A percentile compares a stretch with the other conserved stretches of the same genome.
These are phyloP conservation scores for Rutstroemia sp. DNA, from an alignment of 2,329 filamentous ascomycete species.

Conservation along the genomic window DNA sequence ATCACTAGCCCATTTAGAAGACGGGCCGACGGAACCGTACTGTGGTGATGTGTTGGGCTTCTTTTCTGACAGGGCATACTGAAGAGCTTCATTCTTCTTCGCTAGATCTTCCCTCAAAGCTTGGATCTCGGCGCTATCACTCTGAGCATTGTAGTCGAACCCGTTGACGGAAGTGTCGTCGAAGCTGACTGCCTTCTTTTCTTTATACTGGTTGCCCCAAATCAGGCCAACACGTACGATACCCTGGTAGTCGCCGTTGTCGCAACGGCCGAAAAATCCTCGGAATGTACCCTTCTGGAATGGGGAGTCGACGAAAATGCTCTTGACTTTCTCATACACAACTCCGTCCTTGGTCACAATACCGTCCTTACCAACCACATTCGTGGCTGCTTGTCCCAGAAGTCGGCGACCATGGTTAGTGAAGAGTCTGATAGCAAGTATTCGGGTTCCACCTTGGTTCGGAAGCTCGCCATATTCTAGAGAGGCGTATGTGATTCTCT, in stretches of 20 bases:
- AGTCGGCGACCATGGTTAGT: conserved; percentile 3
- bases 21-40: neutral
- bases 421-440: neutral
- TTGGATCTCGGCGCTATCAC: neutral
- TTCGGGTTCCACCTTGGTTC: neutral
- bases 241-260: neutral
- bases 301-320: neutral
- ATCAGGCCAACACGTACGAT: neutral
- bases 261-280: neutral
- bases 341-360: neutral
- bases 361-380: neutral
- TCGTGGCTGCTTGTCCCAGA: neutral
- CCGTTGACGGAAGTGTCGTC: neutral
- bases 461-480: neutral
- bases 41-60: neutral
- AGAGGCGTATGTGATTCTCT: neutral
- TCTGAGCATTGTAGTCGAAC: neutral
- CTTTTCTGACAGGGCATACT: neutral
- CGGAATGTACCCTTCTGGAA: neutral
- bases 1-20: neutral
- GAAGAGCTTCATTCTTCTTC: neutral
- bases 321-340: neutral
- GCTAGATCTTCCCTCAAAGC: neutral
- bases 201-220: neutral
- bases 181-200: neutral